These are phyloP conservation scores for Chlamydomonas incerta DNA, from an alignment of 139 green algal species.

Conservation along the genomic window DNA sequence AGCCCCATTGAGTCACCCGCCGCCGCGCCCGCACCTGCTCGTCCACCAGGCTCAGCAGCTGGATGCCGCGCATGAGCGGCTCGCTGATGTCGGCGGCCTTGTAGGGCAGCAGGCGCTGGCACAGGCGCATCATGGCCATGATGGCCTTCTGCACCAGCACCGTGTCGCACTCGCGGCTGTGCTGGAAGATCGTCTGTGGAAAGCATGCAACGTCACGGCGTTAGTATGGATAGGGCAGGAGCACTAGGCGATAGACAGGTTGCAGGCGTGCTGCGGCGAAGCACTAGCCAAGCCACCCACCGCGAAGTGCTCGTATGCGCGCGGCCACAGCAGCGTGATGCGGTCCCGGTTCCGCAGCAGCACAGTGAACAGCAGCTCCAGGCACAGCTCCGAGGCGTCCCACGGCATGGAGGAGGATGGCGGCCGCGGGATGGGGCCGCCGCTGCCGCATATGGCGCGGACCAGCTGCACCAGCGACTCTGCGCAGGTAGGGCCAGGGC, in stretches of 20 bases:
- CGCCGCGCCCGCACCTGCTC: slow-evolving; percentile 56
- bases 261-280: too few relatives aligned
- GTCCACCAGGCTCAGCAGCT: slow-evolving; percentile 85
- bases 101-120: slow-evolving; percentile 90
- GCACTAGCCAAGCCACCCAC: slow-evolving; percentile 40
- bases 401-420: slow-evolving; percentile 57
- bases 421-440: slow-evolving; percentile 61
- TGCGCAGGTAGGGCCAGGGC: too few relatives aligned
- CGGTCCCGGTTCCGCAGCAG: slow-evolving; percentile 93
- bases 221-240: too few relatives aligned
- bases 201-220: too few relatives aligned
- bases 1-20: too few relatives aligned
- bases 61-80: slow-evolving; percentile 80
- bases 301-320: slow-evolving; percentile 82
- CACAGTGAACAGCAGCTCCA: slow-evolving; percentile 92
- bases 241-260: too few relatives aligned
- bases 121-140: slow-evolving; percentile 89
- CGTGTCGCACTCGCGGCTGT: slow-evolving; percentile 44
- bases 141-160: slow-evolving; percentile 85
- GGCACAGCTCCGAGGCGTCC: slow-evolving; percentile 83
- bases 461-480: slow-evolving; percentile 87
- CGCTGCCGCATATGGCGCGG: slow-evolving; percentile 80
- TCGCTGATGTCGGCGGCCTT: slow-evolving; percentile 88
- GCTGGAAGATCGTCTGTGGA: slow-evolving; percentile 50
- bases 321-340: slow-evolving; percentile 86